Percentiles rank a stretch among this genome's conserved stretches.
phyloP scores from a whole-genome alignment of 306 rosid genomes.

The Albizia julibrissin region DNA sequence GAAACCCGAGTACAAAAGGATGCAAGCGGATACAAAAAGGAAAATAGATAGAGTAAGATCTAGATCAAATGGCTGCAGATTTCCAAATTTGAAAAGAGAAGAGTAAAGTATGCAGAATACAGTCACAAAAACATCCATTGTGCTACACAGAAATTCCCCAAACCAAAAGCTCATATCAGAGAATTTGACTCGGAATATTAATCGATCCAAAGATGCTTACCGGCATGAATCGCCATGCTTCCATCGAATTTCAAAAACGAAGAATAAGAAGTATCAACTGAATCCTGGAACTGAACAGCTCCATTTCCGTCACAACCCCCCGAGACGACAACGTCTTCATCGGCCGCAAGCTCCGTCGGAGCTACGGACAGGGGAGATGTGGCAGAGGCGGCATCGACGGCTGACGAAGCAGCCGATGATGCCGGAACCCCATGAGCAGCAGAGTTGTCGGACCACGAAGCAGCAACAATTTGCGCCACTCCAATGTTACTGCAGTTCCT shows the following conservation, averaged over 20 bases:
- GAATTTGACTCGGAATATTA: neutral
- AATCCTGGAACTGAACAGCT: conserved; percentile 41
- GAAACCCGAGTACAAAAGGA: neutral
- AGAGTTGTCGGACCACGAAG: conserved; percentile 83
- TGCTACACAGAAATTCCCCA: neutral
- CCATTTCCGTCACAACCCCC: conserved; percentile 47
- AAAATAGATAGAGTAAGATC: neutral
- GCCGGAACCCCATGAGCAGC: conserved; percentile 27
- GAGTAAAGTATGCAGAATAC: neutral
- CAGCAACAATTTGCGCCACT: conserved; percentile 97
- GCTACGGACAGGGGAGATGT: conserved; percentile 41
- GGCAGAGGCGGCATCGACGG: conserved; percentile 57
- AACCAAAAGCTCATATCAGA: neutral
- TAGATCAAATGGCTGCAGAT: neutral
- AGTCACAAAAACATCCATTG: neutral
- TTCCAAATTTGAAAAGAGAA: neutral
- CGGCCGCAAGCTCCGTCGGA: conserved; percentile 43
- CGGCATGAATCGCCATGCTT: conserved; percentile 77
- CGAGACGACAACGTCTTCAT: conserved; percentile 46
- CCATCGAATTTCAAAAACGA: conserved; percentile 75
- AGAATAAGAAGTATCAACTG: conserved; percentile 43
- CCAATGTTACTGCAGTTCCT: conserved; percentile 98
- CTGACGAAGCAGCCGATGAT: conserved; percentile 47
- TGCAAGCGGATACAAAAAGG: neutral
- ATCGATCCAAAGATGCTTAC: conserved; percentile 35